phyloP scores from a whole-genome alignment of 805 yeast genomes.

The Saccharomycopsis selenospora region DNA sequence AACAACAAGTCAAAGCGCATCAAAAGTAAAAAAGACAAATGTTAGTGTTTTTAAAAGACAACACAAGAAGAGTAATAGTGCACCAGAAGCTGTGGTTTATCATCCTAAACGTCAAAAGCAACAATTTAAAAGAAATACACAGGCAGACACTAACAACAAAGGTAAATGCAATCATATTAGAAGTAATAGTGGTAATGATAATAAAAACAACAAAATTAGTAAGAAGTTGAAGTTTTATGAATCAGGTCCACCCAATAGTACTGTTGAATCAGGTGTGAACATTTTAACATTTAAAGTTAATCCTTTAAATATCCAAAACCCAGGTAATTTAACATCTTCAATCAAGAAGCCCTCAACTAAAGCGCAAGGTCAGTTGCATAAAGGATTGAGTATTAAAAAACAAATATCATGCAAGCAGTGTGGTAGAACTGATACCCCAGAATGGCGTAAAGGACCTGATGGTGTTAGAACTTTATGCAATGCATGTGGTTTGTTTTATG shows the following conservation, averaged over 20 bases:
- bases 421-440: slow-evolving; percentile 71
- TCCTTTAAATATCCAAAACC: slow-evolving; percentile 4
- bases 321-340: slow-evolving; percentile 3
- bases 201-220: neutral
- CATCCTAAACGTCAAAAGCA: no score
- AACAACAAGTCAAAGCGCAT: no score
- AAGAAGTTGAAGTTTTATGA: no score
- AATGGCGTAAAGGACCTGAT: slow-evolving; percentile 88
- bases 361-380: slow-evolving; percentile 30
- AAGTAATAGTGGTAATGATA: neutral
- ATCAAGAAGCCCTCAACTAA: slow-evolving; percentile 15
- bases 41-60: no score
- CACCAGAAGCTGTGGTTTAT: no score
- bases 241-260: neutral
- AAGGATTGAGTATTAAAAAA: slow-evolving; percentile 28
- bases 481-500: slow-evolving; percentile 81
- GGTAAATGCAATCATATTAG: neutral
- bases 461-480: slow-evolving; percentile 81
- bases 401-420: slow-evolving; percentile 53
- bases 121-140: no score
- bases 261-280: neutral
- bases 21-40: no score
- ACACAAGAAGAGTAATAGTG: no score
- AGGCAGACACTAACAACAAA: neutral
- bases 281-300: slow-evolving; percentile 10